These are phyloP conservation scores for Juglanconis juglandina DNA, from an alignment of 2,329 filamentous ascomycete species.

Conservation along the genomic window DNA sequence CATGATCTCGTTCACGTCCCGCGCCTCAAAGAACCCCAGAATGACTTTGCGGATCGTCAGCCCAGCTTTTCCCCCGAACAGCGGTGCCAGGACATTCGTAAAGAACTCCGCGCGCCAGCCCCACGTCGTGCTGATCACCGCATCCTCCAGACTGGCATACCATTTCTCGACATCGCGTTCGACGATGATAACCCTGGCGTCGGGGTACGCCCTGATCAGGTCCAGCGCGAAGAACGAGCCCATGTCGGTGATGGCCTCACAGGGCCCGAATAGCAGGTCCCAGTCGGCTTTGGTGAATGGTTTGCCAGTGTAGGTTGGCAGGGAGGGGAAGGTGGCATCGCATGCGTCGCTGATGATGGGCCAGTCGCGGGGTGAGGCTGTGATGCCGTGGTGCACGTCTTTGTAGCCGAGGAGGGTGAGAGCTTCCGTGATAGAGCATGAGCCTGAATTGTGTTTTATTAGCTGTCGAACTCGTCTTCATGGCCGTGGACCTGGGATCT, in stretches of 20 bases:
- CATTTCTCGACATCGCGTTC: slow-evolving; percentile 64
- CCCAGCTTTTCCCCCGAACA: background rate
- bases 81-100: background rate
- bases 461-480: background rate
- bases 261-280: slow-evolving; percentile 37
- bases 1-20: slow-evolving; percentile 60
- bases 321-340: background rate
- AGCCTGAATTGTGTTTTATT: background rate
- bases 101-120: background rate
- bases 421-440: background rate
- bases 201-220: slow-evolving; percentile 66
- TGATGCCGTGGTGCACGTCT: background rate
- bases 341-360: background rate
- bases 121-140: slow-evolving; percentile 21
- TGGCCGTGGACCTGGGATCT: background rate
- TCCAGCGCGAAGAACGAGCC: slow-evolving; percentile 56
- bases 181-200: slow-evolving; percentile 67
- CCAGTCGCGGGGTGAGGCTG: background rate
- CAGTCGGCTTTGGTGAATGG: slow-evolving; percentile 56
- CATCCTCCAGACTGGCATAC: slow-evolving; percentile 56
- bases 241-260: slow-evolving; percentile 21
- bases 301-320: background rate
- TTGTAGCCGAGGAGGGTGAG: background rate
- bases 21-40: slow-evolving; percentile 65
- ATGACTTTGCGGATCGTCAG: slow-evolving; percentile 60